Conservation (phyloP, 495 filamentous ascomycete species). For the Talaromyces ruber region DNA sequence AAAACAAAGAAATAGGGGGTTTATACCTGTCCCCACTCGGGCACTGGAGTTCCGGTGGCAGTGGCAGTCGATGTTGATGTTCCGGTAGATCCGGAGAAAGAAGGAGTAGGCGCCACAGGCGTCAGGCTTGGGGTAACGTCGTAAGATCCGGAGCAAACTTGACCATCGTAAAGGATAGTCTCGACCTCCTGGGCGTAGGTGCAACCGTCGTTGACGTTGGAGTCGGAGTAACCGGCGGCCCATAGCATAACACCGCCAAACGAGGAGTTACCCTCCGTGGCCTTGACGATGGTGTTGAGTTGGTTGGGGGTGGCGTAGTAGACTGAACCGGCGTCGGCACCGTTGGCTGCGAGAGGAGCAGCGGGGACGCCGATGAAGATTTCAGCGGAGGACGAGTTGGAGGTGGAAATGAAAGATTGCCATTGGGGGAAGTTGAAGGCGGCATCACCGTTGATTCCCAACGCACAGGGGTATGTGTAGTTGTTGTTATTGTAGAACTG, state of each 20-base stretch:
- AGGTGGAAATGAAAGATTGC: conserved; percentile 30
- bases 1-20: neutral
- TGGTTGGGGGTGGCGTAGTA: conserved; percentile 35
- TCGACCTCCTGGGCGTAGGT: conserved; percentile 33
- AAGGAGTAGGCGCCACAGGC: neutral
- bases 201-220: conserved; percentile 31
- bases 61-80: neutral
- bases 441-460: conserved; percentile 7
- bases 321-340: conserved; percentile 21
- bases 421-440: conserved; percentile 33
- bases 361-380: conserved; percentile 43
- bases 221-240: conserved; percentile 39
- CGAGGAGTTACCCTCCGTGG: conserved; percentile 20
- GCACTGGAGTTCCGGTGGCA: neutral
- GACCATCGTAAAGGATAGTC: conserved; percentile 15
- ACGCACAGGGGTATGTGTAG: conserved; percentile 9
- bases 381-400: conserved; percentile 30
- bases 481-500: conserved; percentile 38
- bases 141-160: conserved; percentile 4
- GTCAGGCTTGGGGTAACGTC: neutral
- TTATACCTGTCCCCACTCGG: conserved; percentile 2
- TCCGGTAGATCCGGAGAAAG: neutral
- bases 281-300: conserved; percentile 24
- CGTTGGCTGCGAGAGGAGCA: conserved; percentile 11
- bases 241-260: conserved; percentile 50